Percentiles rank a stretch among this genome's conserved stretches.
Evolutionary conservation across 371 early-diverging fungal species (phyloP).

Genomic region (Mucor sp.): DNA sequence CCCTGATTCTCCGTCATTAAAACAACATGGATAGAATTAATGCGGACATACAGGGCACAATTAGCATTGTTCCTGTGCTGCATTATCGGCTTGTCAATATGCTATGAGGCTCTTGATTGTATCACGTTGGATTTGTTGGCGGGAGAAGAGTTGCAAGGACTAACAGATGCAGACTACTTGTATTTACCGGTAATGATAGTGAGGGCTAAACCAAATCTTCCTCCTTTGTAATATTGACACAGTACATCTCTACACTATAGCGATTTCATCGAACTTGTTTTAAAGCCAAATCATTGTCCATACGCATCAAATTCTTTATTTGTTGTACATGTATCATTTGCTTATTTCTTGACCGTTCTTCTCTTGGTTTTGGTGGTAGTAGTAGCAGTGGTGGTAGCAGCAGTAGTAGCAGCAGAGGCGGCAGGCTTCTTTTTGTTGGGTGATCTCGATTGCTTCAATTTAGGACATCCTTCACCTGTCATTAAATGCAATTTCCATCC

Average conservation of each 20-base stretch:
- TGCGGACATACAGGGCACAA: background rate
- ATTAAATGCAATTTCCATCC: slow-evolving; percentile 73
- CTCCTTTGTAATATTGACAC: too few species aligned
- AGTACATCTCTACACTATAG: background rate
- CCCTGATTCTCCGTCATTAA: too few species aligned
- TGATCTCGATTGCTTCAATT: slow-evolving; percentile 15
- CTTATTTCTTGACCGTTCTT: background rate
- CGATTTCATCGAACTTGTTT: background rate
- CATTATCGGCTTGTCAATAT: background rate
- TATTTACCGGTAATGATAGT: slow-evolving; percentile 13
- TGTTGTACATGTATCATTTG: background rate
- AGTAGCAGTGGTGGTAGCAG: background rate
- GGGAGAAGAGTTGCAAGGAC: background rate
- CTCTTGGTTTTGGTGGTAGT: background rate
- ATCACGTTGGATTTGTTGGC: background rate
- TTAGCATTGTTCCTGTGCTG: background rate
- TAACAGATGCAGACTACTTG: background rate
- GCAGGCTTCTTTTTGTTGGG: slow-evolving; percentile 1
- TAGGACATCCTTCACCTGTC: slow-evolving; percentile 57
- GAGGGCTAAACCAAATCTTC: too few species aligned
- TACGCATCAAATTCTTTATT: background rate
- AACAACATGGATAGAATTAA: background rate
- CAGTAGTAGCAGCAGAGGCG: background rate
- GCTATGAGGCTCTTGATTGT: background rate
- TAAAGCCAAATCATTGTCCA: background rate